A percentile compares a stretch with the other conserved stretches of the same genome.
Conservation (phyloP, 2,329 filamentous ascomycete species). For the Monilinia fructicola region DNA sequence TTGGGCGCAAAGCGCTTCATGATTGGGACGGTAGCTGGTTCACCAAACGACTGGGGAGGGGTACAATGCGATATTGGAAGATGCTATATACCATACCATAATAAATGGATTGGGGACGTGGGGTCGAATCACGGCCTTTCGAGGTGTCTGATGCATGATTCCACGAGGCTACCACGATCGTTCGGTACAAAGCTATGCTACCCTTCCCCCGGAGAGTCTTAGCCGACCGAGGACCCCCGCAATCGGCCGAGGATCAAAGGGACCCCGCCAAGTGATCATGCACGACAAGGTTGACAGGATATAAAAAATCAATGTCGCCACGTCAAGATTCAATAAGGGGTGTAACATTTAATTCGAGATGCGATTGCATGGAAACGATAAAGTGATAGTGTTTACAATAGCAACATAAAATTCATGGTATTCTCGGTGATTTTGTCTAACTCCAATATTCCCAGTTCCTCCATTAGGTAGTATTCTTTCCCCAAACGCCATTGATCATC, state of each 20-base stretch:
- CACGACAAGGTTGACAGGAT: background rate
- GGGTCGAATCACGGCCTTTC: slow-evolving; percentile 1
- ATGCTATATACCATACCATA: background rate
- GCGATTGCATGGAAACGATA: background rate
- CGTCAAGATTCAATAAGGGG: background rate
- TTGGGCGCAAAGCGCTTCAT: slow-evolving; percentile 36
- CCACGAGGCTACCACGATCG: slow-evolving; percentile 1
- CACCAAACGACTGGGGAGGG: background rate
- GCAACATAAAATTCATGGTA: slow-evolving; percentile 13
- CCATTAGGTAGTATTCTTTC: slow-evolving; percentile 12
- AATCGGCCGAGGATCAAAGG: slow-evolving; percentile 7
- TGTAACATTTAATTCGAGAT: background rate
- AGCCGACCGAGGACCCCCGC: slow-evolving; percentile 15
- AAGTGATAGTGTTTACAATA: background rate
- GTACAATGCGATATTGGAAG: background rate
- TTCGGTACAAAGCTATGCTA: slow-evolving; percentile 11
- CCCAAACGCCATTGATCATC: slow-evolving; percentile 19
- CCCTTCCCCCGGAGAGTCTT: slow-evolving; percentile 2
- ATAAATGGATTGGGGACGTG: background rate
- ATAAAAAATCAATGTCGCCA: slow-evolving; percentile 1
- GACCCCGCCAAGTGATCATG: slow-evolving; percentile 4
- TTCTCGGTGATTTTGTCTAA: slow-evolving; percentile 22
- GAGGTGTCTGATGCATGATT: slow-evolving; percentile 1
- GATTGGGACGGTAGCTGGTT: background rate
- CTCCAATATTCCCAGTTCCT: slow-evolving; percentile 15